These are phyloP conservation scores for Tolypocladium endophyticum DNA, from an alignment of 2,329 filamentous ascomycete species.

Conservation along the genomic window DNA sequence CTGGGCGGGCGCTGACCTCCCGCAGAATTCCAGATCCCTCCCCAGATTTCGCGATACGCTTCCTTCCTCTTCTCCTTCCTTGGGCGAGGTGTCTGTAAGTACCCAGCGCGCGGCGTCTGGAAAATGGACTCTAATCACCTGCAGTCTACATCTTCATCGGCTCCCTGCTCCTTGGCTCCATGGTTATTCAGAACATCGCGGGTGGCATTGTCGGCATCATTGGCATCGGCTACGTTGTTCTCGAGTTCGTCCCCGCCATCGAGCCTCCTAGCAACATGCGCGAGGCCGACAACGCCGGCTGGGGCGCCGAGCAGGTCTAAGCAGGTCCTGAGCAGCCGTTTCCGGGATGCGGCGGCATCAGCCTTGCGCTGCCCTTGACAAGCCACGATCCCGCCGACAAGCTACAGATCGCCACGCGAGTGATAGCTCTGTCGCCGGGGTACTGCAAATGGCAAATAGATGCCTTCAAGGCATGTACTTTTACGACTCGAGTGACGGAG, in stretches of 20 bases:
- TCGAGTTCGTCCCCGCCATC: slow-evolving; percentile 70
- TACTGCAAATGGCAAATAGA: neutral
- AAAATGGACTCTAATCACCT: neutral
- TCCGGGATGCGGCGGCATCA: neutral
- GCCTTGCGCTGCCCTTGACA: neutral
- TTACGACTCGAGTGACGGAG: neutral
- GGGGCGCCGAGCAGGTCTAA: slow-evolving; percentile 70
- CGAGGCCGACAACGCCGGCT: slow-evolving; percentile 58
- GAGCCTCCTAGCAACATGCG: slow-evolving; percentile 76
- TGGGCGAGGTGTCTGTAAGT: slow-evolving; percentile 87
- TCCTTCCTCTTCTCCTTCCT: slow-evolving; percentile 98
- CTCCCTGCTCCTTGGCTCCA: slow-evolving; percentile 64
- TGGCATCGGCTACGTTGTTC: slow-evolving; percentile 65
- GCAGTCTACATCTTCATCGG: slow-evolving; percentile 95
- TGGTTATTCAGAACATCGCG: slow-evolving; percentile 60
- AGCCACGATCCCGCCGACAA: neutral
- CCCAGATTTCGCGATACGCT: slow-evolving; percentile 84
- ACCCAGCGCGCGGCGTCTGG: neutral
- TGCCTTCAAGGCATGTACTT: neutral
- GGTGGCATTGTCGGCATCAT: slow-evolving; percentile 68
- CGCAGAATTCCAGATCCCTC: slow-evolving; percentile 85
- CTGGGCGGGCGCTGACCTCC: slow-evolving; percentile 10
- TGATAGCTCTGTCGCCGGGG: too few species aligned
- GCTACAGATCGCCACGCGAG: neutral
- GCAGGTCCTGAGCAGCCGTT: neutral